Evolutionary conservation across 352 stramenopile genomes (phyloP), one percentile per base, ranked within the genome.

Genomic region (Phytophthora chlamydospora): DNA sequence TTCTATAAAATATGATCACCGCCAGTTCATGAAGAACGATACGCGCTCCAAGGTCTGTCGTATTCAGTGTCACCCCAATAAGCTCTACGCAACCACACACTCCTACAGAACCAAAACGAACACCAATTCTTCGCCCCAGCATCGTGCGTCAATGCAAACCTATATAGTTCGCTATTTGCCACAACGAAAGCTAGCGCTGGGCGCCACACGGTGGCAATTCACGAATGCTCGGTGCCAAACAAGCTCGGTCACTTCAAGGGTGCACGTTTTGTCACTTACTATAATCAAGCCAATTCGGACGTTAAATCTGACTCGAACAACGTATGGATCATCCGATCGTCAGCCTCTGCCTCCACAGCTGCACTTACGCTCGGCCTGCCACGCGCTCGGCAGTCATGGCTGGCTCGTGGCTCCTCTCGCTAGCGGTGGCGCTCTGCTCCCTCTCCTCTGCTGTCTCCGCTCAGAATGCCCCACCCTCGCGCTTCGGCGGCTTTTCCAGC

Each of bases 401-500:
- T 2, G 33, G 49, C 16, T 40, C 35, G 44, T 61, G 61, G 61
- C 56, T 72, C 41, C 62, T 71, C 36, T 59, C 51, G 27, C 24
- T 61, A 34, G 47, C 50, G 10, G 17, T 51, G 1, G 54, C 36
- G 40, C 34, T 73, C 9, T 59, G 17, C 41, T 60, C 43, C 9
- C 42, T 70, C 11, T 38, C 14, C 11, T 13, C 13, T 3, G 14
- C 40, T 7, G 16, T 29, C 2, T 41, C 27, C 14, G 21, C 31
- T 31, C 12, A 39, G 10, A 34, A 56, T 5, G 50, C 57, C 17
- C 32, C 48, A 34, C 47, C 46, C 6, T 32, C 54, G 42, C 64
- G 59, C 50, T 74, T 77, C 13, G 27, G 12, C 11, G 45, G 56
- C 4, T 82, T 82, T 44, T 60, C 57, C 11, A 85, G 73, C 59